A percentile compares a stretch with the other conserved stretches of the same genome.
Evolutionary conservation across 2,329 filamentous ascomycete genomes (phyloP).

Genomic region (Sphaerulina musiva): DNA sequence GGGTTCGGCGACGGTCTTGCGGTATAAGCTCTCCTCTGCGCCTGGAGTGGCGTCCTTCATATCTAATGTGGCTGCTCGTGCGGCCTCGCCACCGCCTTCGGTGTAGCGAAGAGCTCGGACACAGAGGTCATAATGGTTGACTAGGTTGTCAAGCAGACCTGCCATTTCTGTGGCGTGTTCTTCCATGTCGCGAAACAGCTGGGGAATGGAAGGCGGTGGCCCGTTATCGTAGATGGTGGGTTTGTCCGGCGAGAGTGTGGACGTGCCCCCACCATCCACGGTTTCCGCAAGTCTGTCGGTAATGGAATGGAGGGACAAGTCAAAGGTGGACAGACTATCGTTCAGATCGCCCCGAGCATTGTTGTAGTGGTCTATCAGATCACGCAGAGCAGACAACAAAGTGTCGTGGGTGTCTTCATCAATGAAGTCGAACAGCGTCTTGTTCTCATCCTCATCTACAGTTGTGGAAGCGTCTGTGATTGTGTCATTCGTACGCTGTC

Average conservation of each 20-base stretch:
- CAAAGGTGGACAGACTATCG: conserved; percentile 58
- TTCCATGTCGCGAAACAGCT: conserved; percentile 53
- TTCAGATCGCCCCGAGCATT: conserved; percentile 56
- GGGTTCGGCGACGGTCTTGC: conserved; percentile 48
- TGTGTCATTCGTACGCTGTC: conserved; percentile 20
- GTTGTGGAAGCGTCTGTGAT: conserved; percentile 3
- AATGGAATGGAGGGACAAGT: conserved; percentile 50
- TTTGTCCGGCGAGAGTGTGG: conserved; percentile 22
- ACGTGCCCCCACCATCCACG: conserved; percentile 4
- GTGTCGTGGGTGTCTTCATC: conserved; percentile 63
- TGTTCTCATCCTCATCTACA: conserved; percentile 29
- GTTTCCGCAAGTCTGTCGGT: conserved; percentile 12
- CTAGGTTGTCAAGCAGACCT: conserved; percentile 68
- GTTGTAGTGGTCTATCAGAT: conserved; percentile 64
- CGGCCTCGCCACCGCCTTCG: conserved; percentile 53
- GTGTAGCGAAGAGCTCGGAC: conserved; percentile 86
- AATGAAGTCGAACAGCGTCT: conserved; percentile 68
- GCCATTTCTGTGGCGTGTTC: conserved; percentile 77
- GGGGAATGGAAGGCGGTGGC: conserved; percentile 34
- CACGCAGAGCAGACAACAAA: conserved; percentile 60
- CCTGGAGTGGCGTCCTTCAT: conserved; percentile 18
- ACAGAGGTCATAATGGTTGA: conserved; percentile 86
- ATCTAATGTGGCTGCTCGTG: conserved; percentile 36
- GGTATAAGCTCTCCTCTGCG: conserved; percentile 57
- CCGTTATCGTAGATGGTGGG: conserved; percentile 29